phyloP scores from a whole-genome alignment of 306 rosid species.

The Pyrus pyrifolia region DNA sequence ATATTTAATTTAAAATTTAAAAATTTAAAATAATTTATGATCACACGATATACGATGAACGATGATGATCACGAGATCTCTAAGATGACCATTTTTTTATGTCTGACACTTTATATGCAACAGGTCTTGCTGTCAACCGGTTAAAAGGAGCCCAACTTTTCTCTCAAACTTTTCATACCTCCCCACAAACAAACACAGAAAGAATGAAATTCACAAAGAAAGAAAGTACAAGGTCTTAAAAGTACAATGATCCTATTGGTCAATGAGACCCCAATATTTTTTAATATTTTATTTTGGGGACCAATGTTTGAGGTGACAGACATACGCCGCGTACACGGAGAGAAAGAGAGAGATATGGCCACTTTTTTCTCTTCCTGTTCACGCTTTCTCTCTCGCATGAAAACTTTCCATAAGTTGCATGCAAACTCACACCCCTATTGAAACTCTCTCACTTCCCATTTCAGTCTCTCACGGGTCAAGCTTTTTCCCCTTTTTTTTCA shows the following conservation, averaged over 20 bases:
- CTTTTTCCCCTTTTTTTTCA: background rate
- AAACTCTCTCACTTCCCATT: background rate
- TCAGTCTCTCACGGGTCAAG: background rate
- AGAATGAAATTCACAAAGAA: too few species aligned
- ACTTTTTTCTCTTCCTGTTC: background rate
- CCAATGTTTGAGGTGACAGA: background rate
- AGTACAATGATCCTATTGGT: background rate
- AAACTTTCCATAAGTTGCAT: conserved; percentile 59
- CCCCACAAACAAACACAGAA: too few species aligned
- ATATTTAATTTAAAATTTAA: too few species aligned
- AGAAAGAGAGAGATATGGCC: background rate
- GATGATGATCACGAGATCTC: fast-evolving
- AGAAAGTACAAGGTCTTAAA: background rate
- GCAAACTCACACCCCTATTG: conserved; percentile 24
- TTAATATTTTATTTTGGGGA: background rate
- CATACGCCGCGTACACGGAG: background rate
- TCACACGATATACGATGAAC: fast-evolving
- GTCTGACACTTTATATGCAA: too few species aligned
- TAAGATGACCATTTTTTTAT: too few species aligned
- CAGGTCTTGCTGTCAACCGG: too few species aligned
- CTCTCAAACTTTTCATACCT: too few species aligned
- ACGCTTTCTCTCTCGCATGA: conserved; percentile 15
- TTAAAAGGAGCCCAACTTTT: too few species aligned
- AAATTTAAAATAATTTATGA: too few species aligned
- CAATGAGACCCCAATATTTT: background rate